These are phyloP conservation scores for Pseudogymnoascus pannorum DNA, from an alignment of 2,329 filamentous ascomycete species.

Conservation along the genomic window DNA sequence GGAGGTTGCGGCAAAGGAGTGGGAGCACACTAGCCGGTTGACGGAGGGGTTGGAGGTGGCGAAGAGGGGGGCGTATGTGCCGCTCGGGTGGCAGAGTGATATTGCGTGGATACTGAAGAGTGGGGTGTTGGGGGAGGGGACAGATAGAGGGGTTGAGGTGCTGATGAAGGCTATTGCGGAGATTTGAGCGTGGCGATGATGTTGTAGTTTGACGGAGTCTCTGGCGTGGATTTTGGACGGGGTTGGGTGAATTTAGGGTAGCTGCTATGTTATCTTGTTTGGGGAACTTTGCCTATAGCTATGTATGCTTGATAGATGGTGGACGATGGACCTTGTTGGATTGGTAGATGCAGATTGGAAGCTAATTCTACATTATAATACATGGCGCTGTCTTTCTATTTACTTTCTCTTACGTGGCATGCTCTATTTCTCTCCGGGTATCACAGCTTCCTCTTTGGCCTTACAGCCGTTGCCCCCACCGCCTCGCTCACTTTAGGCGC, in stretches of 20 bases:
- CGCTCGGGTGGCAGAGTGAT: slow-evolving; percentile 81
- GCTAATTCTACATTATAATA: slow-evolving; percentile 1
- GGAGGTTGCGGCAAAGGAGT: slow-evolving; percentile 80
- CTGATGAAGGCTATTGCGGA: slow-evolving; percentile 53
- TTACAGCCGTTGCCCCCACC: slow-evolving; percentile 16
- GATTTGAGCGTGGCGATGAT: slow-evolving; percentile 33
- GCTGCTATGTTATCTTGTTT: background rate
- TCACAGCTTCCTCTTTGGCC: background rate
- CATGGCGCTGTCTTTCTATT: background rate
- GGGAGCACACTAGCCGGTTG: slow-evolving; percentile 89
- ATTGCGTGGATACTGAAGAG: slow-evolving; percentile 68
- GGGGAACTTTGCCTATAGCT: background rate
- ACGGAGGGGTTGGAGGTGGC: slow-evolving; percentile 82
- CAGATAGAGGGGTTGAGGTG: slow-evolving; percentile 49
- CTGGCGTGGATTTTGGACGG: background rate
- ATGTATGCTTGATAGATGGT: background rate
- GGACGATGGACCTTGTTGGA: background rate
- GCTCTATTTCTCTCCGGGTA: background rate
- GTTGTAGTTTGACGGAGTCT: background rate
- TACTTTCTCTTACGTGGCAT: background rate
- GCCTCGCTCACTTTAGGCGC: slow-evolving; percentile 24
- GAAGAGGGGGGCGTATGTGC: slow-evolving; percentile 72
- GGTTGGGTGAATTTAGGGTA: background rate
- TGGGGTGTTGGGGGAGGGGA: slow-evolving; percentile 35
- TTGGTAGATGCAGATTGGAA: background rate